These are phyloP conservation scores for Colletotrichum higginsianum DNA, from an alignment of 2,329 filamentous ascomycete genomes.

Conservation along the genomic window DNA sequence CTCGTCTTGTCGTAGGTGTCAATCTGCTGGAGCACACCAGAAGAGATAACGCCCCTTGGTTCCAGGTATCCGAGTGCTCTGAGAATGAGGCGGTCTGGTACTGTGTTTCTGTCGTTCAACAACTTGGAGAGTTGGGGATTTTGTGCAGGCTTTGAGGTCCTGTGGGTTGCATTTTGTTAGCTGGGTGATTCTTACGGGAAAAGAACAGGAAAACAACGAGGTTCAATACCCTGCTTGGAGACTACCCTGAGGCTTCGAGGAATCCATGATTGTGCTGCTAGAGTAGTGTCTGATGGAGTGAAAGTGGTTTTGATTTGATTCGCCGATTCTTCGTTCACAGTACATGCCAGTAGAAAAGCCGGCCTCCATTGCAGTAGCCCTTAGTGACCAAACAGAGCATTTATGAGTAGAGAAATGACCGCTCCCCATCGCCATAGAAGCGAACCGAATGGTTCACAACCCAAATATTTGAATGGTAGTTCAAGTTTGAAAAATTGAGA, in stretches of 20 bases:
- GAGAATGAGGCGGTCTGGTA: slow-evolving; percentile 15
- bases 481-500: not conserved
- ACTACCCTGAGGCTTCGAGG: not conserved
- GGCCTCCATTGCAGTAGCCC: not conserved
- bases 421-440: not conserved
- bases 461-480: not conserved
- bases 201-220: not conserved
- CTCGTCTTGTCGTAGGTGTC: not conserved
- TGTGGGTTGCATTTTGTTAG: not conserved
- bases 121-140: not conserved
- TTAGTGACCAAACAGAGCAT: not conserved
- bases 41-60: not conserved
- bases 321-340: not conserved
- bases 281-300: not conserved
- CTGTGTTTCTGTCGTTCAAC: slow-evolving; percentile 2
- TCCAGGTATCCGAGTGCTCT: not conserved
- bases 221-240: not conserved
- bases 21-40: not conserved
- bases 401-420: not conserved
- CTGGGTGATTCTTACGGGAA: not conserved
- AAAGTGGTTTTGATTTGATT: not conserved
- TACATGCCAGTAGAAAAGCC: not conserved
- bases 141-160: not conserved
- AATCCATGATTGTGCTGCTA: not conserved
- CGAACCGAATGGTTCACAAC: not conserved